Conservation (phyloP, 2,329 filamentous ascomycete species). For the Thyridium curvatum region DNA sequence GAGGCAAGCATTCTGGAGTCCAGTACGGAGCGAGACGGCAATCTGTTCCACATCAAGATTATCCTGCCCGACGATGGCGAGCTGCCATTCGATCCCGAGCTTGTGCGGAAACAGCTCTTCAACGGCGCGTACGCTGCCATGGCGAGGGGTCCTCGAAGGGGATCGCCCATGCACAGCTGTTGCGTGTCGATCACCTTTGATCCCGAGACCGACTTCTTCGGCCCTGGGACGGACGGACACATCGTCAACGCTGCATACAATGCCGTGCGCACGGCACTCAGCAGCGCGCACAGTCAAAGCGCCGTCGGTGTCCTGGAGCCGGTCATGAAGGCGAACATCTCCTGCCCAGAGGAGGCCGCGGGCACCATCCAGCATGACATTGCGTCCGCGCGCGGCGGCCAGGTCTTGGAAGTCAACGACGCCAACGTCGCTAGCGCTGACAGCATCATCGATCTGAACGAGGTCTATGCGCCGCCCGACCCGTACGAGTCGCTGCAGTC, state of each 20-base stretch:
- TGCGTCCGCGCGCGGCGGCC: constrained; percentile 66
- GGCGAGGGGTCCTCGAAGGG: constrained; percentile 74
- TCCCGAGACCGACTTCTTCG: constrained; percentile 56
- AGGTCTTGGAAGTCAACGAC: constrained; percentile 60
- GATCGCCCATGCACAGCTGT: constrained; percentile 73
- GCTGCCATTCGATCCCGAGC: constrained; percentile 43
- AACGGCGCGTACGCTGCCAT: constrained; percentile 81
- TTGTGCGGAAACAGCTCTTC: constrained; percentile 54
- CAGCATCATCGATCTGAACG: constrained; percentile 55
- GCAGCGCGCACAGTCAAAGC: constrained; percentile 42
- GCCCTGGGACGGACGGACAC: constrained; percentile 61
- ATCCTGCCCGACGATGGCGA: constrained; percentile 40
- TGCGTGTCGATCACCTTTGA: constrained; percentile 66
- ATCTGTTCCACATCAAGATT: constrained; percentile 54
- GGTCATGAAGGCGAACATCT: constrained; percentile 85
- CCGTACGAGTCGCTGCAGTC: constrained; percentile 63
- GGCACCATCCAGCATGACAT: constrained; percentile 80
- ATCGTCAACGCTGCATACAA: constrained; percentile 54
- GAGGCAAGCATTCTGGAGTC: constrained; percentile 30
- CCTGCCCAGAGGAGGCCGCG: constrained; percentile 74
- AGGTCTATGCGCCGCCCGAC: constrained; percentile 83
- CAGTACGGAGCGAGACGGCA: constrained; percentile 58
- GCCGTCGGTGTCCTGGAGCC: constrained; percentile 76
- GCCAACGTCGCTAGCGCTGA: constrained; percentile 21
- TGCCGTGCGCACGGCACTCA: constrained; percentile 65